Base-by-base conservation (phyloP, 345 rosid genomes). In the Gossypium sturtianum region DNA sequence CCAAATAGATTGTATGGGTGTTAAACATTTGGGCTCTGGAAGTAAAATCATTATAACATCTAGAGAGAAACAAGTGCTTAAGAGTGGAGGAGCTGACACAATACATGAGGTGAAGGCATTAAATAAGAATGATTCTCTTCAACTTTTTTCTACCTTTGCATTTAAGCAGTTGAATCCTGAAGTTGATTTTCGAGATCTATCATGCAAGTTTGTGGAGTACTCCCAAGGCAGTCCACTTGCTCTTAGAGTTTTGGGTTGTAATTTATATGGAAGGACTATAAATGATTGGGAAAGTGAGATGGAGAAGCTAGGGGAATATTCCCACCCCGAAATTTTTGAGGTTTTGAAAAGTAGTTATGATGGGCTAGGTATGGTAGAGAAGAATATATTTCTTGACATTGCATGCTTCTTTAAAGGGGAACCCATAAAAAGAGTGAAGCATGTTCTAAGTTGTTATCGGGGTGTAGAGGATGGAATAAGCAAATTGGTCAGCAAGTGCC, bases 141-240 rank as follows among this genome's bases (percentile, higher is more conserved):
- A 10, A 57, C 34, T 57, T 10, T 57, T 83, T 20, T 69, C 16
- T 60, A 66, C 23, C 23, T 66, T 83, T 6, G 4, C 3, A 17
- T 61, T 52, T 52, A 17, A 52, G 57, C 8, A 4, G 7, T 17
- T 16, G 19, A 16, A 52, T 17, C 20, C 84, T 82, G 0, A 3
- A 0, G n/a, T 12, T 3, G n/a, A 13, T 2, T 15, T 49, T 15
- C 54, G 4, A 27, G 29, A 27, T 27, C 29, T 27, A 27, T 27
- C 66, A 0, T 0, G 3, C 0, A 44, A 0, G 10, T 44, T 44
- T 44, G 47, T 44, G 0, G 0, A 1, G 1, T 44, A 44, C 10
- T 0, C 47, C 10, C 9, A 9, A 9, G 54, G 54, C 1, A 51
- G 0, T 51, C 54, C 54, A 16, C n/a, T 51, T 13, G 54, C 54